Evolutionary conservation across 352 stramenopile genomes (phyloP), one percentile per base, ranked within the genome.

Genomic region (Globisporangium lucens): DNA sequence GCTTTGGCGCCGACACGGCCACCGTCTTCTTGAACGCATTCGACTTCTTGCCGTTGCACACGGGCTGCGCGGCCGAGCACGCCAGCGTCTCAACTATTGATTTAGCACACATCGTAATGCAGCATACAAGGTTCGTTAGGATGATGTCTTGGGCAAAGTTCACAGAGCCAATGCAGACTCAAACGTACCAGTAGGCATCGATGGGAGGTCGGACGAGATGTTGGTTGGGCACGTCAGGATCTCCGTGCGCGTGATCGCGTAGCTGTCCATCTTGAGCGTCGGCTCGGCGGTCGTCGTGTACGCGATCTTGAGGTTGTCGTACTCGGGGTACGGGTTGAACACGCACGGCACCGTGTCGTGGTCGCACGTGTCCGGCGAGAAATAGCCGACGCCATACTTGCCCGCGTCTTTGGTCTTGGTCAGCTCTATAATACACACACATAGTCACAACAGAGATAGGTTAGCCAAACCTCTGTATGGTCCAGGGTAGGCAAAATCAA

Each of bases 331-430:
- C n/a, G 80, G 80, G 38, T 63, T 82, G 72, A 86, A 93, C 60
- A 67, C 70, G 67, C 85, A 93, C 63, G 56, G 80, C 73, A 46
- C 38, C 38, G 38, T 46, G 38, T 46, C 38, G 68, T 91, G 68
- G 74, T 94, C 83, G 58, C 86, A 94, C 60, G 79, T 74, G 24
- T 87, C 76, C 29, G 85, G 87, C 43, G 72, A 35, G 38, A 93
- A 93, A 72, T 91, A 93, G 3, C 83, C 85, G 22, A 94, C 60
- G 30, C 85, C 87, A 56, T 87, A 93, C 56, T 90, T 90, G 27
- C 83, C 82, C 7, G 76, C 24, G 63, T 95, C 85, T 9, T 59
- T 56, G 0, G 35, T 61, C 46, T 75, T 75, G 8, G 43, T 46
- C 38, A 46, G 38, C 38, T 46, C 38, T 46, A 24, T 24, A 24